These are phyloP conservation scores for Cercospora sp. DNA, from an alignment of 2,329 filamentous ascomycete species.

Conservation along the genomic window DNA sequence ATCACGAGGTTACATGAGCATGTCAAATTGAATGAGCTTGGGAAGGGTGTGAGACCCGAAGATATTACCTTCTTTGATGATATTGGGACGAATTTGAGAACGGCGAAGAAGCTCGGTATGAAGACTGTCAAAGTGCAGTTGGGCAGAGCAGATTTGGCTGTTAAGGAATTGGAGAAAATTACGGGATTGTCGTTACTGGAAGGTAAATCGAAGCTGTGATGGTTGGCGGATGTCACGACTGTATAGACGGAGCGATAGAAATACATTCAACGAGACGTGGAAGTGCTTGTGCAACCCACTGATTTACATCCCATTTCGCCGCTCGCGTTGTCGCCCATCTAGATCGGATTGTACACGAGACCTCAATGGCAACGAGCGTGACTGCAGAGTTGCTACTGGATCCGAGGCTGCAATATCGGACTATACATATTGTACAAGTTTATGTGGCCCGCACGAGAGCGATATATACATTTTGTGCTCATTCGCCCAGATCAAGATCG, in stretches of 20 bases:
- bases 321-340: neutral
- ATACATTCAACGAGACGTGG: neutral
- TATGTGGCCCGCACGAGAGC: neutral
- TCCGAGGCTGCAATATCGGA: neutral
- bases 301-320: neutral
- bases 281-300: neutral
- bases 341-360: neutral
- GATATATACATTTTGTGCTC: conserved; percentile 38
- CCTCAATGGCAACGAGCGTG: neutral
- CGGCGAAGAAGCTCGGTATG: conserved; percentile 72
- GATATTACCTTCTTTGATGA: conserved; percentile 90
- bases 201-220: conserved; percentile 20
- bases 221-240: conserved; percentile 37
- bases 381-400: neutral
- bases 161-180: conserved; percentile 73
- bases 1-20: conserved; percentile 66
- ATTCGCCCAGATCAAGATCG: conserved; percentile 55
- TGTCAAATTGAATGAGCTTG: conserved; percentile 55
- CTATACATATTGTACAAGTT: neutral
- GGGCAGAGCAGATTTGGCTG: conserved; percentile 76
- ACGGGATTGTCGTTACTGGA: conserved; percentile 59
- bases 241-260: neutral
- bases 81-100: conserved; percentile 90
- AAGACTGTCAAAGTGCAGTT: conserved; percentile 81
- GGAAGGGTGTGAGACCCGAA: conserved; percentile 58